phyloP scores from a whole-genome alignment of 495 filamentous ascomycete genomes.

The Xylaria cubensis region DNA sequence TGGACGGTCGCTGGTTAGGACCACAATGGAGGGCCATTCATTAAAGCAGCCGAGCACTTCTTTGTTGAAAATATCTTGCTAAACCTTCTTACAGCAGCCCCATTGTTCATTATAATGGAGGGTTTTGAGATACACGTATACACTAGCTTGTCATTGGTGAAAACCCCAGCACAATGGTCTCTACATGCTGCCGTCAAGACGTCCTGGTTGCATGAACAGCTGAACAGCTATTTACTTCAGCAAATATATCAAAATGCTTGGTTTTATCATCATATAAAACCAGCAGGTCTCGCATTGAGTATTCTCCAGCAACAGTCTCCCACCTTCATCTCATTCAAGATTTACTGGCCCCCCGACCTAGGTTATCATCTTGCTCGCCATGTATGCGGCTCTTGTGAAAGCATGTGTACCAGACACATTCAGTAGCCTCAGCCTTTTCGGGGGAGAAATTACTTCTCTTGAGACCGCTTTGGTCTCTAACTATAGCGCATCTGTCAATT shows the following conservation, averaged over 20 bases:
- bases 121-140: neutral
- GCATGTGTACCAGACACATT: conserved; percentile 2
- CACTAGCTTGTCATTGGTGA: neutral
- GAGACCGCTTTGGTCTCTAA: neutral
- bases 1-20: neutral
- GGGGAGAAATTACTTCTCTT: neutral
- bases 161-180: neutral
- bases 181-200: neutral
- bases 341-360: neutral
- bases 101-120: neutral
- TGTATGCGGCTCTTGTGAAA: neutral
- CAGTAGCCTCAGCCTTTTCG: neutral
- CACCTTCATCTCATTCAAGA: neutral
- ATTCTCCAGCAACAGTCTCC: neutral
- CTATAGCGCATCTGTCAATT: neutral
- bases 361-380: neutral
- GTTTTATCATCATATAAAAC: neutral
- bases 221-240: neutral
- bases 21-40: too few species aligned
- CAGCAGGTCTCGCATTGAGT: neutral
- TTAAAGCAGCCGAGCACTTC: too few species aligned
- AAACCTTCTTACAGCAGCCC: too few species aligned
- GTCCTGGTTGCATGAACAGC: neutral
- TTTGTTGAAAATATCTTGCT: too few species aligned
- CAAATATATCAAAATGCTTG: neutral